A percentile compares a stretch with the other conserved stretches of the same genome.
These are phyloP conservation scores for Talaromyces nanjingensis DNA, from an alignment of 495 filamentous ascomycete species.

Conservation along the genomic window DNA sequence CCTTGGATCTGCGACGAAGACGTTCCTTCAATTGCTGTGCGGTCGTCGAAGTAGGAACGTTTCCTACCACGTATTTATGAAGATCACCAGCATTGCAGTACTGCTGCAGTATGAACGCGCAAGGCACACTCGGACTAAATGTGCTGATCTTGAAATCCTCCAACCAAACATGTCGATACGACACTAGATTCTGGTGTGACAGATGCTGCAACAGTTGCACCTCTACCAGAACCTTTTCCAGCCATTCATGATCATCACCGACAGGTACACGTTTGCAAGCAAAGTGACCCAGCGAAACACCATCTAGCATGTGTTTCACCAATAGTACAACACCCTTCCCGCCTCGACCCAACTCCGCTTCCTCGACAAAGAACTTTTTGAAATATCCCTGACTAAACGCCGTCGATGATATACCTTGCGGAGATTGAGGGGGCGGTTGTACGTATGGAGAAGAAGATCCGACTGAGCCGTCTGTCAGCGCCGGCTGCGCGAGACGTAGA, in stretches of 20 bases:
- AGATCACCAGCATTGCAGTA: constrained; percentile 96
- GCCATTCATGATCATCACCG: constrained; percentile 89
- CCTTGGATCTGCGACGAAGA: constrained; percentile 67
- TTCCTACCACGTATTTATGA: constrained; percentile 72
- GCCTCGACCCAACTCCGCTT: constrained; percentile 76
- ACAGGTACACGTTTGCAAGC: constrained; percentile 97
- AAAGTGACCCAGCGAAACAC: constrained; percentile 80
- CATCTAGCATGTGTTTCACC: constrained; percentile 84
- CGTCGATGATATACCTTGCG: constrained; percentile 67
- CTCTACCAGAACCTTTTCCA: constrained; percentile 88
- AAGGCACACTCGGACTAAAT: constrained; percentile 88
- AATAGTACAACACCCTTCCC: constrained; percentile 92
- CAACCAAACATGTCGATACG: constrained; percentile 94
- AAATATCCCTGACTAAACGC: constrained; percentile 93
- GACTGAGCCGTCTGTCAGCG: constrained; percentile 29
- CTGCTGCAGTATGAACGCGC: constrained; percentile 94
- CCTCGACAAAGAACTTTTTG: constrained; percentile 81
- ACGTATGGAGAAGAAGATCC: constrained; percentile 33
- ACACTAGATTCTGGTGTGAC: constrained; percentile 92
- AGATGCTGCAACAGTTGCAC: constrained; percentile 87
- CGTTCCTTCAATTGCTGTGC: constrained; percentile 83
- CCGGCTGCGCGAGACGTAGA: constrained; percentile 44
- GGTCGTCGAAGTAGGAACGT: constrained; percentile 52
- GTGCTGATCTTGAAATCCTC: constrained; percentile 76
- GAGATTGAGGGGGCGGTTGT: constrained; percentile 37